Base-by-base conservation (phyloP, 2,329 filamentous ascomycete genomes). In the Venturia effusa region DNA sequence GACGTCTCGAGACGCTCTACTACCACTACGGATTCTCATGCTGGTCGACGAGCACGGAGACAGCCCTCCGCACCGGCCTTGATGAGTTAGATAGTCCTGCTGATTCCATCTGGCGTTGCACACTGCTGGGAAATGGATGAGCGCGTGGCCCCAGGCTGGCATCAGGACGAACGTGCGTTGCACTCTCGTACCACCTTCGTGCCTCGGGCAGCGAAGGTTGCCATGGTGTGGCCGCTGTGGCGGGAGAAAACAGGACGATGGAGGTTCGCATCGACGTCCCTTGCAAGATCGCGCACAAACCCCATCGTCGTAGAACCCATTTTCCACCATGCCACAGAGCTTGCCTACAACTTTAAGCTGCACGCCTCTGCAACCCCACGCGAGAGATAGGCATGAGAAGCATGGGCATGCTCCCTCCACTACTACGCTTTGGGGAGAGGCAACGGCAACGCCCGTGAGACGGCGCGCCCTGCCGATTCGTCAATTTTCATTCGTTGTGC, bases 81-180 rank as follows among this genome's bases (percentile, higher is more conserved):
- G n/a, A n/a, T n/a, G n/a, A n/a, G n/a, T n/a, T n/a, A n/a, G n/a
- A 27, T 30, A 57, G 51, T 57, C 51, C 51, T 57, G 51, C 27
- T 57, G 51, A 57, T 57, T 32, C 27, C 30, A n/a, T 19, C 30
- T 57, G 15, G 51, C 51, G 51, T 57, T 17, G 51, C 51, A 57
- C 51, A 34, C 51, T 57, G 51, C 51, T 34, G 51, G 51, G 30
- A 34, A 57, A 4, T 19, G 51, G 19, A 57, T 8, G 51, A 57
- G 51, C 51, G 51, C 51, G 51, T 57, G 51, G 27, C 51, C 51
- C 19, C 45, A 27, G 45, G 10, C 24, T 51, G 0, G 45, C 45
- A 27, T n/a, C n/a, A 48, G 5, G 43, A 22, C 19, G 43, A 22
- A 8, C 5, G 19, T 27, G 45, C 45, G 45, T 13, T 51, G 45